Percentiles rank a stretch among this genome's conserved stretches.
These are phyloP conservation scores for Cladosporium sp. DNA, from an alignment of 2,329 filamentous ascomycete genomes.

Conservation along the genomic window DNA sequence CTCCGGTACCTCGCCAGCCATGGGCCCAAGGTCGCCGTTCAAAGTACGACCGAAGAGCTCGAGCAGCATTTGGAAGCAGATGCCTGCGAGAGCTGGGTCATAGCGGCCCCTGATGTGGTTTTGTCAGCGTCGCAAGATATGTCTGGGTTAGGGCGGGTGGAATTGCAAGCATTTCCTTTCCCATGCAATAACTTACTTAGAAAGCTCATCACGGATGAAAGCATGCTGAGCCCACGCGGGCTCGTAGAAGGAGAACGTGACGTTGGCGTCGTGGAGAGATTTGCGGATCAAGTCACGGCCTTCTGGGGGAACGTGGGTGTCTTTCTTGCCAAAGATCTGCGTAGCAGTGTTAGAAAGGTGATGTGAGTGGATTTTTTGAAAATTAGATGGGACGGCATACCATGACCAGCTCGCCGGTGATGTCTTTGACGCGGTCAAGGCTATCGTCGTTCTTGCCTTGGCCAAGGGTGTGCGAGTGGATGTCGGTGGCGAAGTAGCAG, in stretches of 20 bases:
- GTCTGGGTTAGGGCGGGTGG: neutral
- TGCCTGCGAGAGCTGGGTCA: slow-evolving; percentile 77
- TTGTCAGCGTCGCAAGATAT: neutral
- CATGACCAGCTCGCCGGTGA: slow-evolving; percentile 76
- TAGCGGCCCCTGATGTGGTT: slow-evolving; percentile 59
- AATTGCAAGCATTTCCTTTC: too few species aligned
- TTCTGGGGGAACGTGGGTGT: slow-evolving; percentile 80
- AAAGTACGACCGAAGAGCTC: slow-evolving; percentile 77
- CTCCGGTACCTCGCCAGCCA: slow-evolving; percentile 48
- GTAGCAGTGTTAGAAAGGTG: neutral
- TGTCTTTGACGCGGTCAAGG: slow-evolving; percentile 56
- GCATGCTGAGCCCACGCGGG: slow-evolving; percentile 92
- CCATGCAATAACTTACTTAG: slow-evolving; percentile 33
- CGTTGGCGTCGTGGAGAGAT: slow-evolving; percentile 71
- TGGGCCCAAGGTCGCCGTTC: slow-evolving; percentile 70
- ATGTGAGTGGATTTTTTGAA: too few species aligned
- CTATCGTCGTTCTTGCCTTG: slow-evolving; percentile 60
- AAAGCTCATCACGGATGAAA: slow-evolving; percentile 84
- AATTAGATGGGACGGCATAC: slow-evolving; percentile 29
- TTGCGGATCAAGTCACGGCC: slow-evolving; percentile 79
- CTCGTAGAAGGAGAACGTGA: slow-evolving; percentile 78
- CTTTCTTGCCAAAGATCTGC: slow-evolving; percentile 80
- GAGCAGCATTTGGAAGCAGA: slow-evolving; percentile 85
- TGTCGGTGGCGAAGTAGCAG: slow-evolving; percentile 89
- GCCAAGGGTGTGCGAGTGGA: slow-evolving; percentile 75